Percentiles rank a stretch among this genome's conserved stretches.
phyloP scores from a whole-genome alignment of 2,329 filamentous ascomycete genomes.

The Ploettnerulaceae sp. region DNA sequence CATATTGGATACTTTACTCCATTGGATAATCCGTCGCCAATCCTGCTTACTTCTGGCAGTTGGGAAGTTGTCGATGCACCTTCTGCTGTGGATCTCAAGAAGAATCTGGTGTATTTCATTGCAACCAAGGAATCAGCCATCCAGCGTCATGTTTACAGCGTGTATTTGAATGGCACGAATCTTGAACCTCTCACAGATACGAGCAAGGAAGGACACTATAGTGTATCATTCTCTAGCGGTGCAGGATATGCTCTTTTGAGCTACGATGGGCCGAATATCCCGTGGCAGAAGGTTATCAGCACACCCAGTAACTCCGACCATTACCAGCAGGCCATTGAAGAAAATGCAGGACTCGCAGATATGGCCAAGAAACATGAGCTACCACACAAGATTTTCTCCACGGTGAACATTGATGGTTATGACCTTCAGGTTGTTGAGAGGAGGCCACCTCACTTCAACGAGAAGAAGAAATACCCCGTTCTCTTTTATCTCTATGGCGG shows the following conservation, averaged over 20 bases:
- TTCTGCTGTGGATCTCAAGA: conserved; percentile 75
- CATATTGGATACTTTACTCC: conserved; percentile 93
- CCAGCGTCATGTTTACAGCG: conserved; percentile 87
- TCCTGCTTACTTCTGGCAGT: conserved; percentile 78
- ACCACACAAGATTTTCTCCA: conserved; percentile 76
- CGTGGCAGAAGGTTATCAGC: conserved; percentile 85
- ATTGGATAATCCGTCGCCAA: conserved; percentile 73
- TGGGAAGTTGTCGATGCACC: conserved; percentile 92
- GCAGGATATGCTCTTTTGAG: conserved; percentile 79
- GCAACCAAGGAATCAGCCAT: conserved; percentile 83
- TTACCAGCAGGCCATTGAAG: conserved; percentile 70
- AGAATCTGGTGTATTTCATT: conserved; percentile 87
- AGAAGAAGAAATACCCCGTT: conserved; percentile 82
- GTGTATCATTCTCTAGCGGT: conserved; percentile 75
- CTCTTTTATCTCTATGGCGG: conserved; percentile 94
- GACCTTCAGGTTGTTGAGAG: conserved; percentile 73
- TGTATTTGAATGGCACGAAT: conserved; percentile 74
- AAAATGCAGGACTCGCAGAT: conserved; percentile 66
- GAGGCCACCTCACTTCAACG: conserved; percentile 81
- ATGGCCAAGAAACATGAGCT: conserved; percentile 73
- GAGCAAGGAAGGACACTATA: conserved; percentile 70
- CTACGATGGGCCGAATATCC: conserved; percentile 79
- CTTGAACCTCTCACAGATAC: conserved; percentile 71
- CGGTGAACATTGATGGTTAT: conserved; percentile 76
- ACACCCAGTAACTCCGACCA: conserved; percentile 63